Conservation (phyloP, 805 yeast species). For the Trichomonascus vanleenenianus region DNA sequence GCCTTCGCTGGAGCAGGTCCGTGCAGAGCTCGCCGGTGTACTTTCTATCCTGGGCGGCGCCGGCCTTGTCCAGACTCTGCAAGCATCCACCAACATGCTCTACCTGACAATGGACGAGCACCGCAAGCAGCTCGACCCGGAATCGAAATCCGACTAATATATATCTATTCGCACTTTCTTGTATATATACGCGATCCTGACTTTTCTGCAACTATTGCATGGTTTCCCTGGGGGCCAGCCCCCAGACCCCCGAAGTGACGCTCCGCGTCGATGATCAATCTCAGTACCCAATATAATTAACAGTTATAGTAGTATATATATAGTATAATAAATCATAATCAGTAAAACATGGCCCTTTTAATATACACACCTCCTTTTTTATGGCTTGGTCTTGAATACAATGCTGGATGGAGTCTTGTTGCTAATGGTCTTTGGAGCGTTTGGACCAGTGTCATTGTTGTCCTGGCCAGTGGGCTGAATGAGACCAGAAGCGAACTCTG, state of each 20-base stretch:
- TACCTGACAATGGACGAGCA: conserved; percentile 71
- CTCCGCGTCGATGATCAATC: too few species aligned
- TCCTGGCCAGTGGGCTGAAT: conserved; percentile 81
- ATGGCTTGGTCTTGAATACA: conserved; percentile 17
- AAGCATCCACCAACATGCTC: conserved; percentile 56
- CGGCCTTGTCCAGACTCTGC: conserved; percentile 76
- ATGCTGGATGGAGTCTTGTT: conserved; percentile 43
- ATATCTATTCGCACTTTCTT: not conserved
- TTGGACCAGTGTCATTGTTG: conserved; percentile 69
- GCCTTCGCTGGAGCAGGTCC: conserved; percentile 64
- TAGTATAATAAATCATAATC: not conserved
- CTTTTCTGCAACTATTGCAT: too few species aligned
- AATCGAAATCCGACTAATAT: not conserved
- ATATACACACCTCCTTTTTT: not conserved
- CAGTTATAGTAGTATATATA: not conserved
- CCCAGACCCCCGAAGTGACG: too few species aligned
- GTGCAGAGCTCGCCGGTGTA: conserved; percentile 74
- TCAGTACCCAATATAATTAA: not conserved
- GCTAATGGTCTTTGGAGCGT: conserved; percentile 32
- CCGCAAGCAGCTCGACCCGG: conserved; percentile 34
- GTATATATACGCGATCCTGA: not conserved
- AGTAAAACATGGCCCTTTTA: not conserved
- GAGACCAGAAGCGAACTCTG: conserved; percentile 47
- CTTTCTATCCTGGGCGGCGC: conserved; percentile 84
- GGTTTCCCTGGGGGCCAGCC: too few species aligned